Conservation (phyloP, 1,139 yeast species). For the Geotrichum candidum region DNA sequence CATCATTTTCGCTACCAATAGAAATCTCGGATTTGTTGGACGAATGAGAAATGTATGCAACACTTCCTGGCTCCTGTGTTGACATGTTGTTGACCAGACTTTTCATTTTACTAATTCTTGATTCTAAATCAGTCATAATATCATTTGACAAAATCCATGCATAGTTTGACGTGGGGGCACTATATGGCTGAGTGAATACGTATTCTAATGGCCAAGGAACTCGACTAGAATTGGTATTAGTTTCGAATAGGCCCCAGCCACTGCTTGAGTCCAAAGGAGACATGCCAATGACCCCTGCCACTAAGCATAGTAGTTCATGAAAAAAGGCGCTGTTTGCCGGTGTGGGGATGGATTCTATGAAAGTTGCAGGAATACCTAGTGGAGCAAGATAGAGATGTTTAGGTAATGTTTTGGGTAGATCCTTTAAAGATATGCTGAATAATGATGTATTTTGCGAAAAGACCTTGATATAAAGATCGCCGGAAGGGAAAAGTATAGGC, state of each 20-base stretch:
- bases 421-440: constrained; percentile 10
- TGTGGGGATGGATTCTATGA: constrained; percentile 45
- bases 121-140: constrained; percentile 10
- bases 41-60: not conserved
- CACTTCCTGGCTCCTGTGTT: not conserved
- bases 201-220: constrained; percentile 15
- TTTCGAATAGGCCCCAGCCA: constrained; percentile 70
- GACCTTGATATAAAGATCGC: constrained; percentile 30
- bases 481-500: constrained; percentile 35
- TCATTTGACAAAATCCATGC: constrained; percentile 1
- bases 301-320: constrained; percentile 37
- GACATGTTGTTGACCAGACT: not conserved
- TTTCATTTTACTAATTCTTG: constrained; percentile 8
- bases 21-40: not conserved
- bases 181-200: constrained; percentile 18
- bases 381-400: constrained; percentile 65
- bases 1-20: not conserved
- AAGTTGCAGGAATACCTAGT: constrained; percentile 65
- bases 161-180: not conserved
- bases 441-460: constrained; percentile 23
- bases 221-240: constrained; percentile 3
- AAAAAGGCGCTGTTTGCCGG: constrained; percentile 50
- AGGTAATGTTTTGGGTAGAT: constrained; percentile 24
- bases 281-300: constrained; percentile 2
- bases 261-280: constrained; percentile 21